These are phyloP conservation scores for Collariella sp. DNA, from an alignment of 495 filamentous ascomycete genomes.

Conservation along the genomic window DNA sequence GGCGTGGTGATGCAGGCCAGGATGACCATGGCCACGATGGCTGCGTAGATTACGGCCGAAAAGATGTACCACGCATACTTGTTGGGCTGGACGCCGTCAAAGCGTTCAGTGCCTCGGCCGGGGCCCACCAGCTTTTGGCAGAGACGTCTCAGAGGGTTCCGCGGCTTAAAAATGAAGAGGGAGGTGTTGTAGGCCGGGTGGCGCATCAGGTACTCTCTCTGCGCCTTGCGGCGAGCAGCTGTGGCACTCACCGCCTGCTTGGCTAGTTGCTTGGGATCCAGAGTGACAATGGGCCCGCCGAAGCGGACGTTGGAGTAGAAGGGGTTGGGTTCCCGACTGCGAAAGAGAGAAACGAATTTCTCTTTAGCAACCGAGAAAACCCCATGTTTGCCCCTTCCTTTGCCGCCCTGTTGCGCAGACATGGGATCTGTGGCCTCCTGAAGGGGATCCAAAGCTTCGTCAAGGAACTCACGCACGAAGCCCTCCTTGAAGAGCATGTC, in stretches of 20 bases:
- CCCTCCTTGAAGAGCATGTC: slow-evolving; percentile 96
- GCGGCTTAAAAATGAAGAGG: slow-evolving; percentile 74
- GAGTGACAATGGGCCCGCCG: slow-evolving; percentile 58
- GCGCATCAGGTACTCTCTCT: slow-evolving; percentile 78
- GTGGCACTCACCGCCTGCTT: slow-evolving; percentile 79
- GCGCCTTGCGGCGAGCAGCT: slow-evolving; percentile 71
- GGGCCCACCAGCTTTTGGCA: slow-evolving; percentile 92
- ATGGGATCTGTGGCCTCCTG: slow-evolving; percentile 35
- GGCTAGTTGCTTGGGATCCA: slow-evolving; percentile 81
- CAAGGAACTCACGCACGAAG: slow-evolving; percentile 87
- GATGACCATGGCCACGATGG: slow-evolving; percentile 94
- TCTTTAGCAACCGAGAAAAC: slow-evolving; percentile 50
- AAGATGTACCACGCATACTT: slow-evolving; percentile 86
- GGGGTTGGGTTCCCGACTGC: slow-evolving; percentile 75
- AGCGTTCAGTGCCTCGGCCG: slow-evolving; percentile 73
- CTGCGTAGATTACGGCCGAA: slow-evolving; percentile 85
- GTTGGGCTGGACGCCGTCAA: slow-evolving; percentile 79
- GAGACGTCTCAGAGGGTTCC: slow-evolving; percentile 64
- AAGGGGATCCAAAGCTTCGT: slow-evolving; percentile 50
- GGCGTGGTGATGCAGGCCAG: slow-evolving; percentile 93
- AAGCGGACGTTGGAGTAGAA: slow-evolving; percentile 83
- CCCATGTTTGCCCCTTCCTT: slow-evolving; percentile 40
- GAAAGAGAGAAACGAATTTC: slow-evolving; percentile 43
- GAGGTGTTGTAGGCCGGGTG: slow-evolving; percentile 91
- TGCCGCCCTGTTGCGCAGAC: slow-evolving; percentile 22